These are phyloP conservation scores for Fusarium marasasianum DNA, from an alignment of 2,329 filamentous ascomycete genomes.

Conservation along the genomic window DNA sequence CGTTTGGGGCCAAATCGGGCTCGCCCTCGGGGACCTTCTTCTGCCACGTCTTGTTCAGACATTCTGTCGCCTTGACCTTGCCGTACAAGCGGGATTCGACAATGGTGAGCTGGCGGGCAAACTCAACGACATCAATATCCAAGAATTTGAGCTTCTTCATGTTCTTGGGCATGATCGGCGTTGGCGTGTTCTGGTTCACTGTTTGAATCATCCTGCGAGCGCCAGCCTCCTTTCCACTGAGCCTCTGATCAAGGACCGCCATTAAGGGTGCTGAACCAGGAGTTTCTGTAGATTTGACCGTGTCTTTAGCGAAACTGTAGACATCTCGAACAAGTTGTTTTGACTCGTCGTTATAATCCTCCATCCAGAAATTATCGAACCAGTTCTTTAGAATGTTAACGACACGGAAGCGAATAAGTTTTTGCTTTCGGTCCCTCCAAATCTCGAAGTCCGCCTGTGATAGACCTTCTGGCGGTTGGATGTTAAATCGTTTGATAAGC, in stretches of 20 bases:
- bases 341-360: constrained; percentile 84
- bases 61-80: constrained; percentile 96
- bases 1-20: constrained; percentile 87
- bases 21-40: constrained; percentile 88
- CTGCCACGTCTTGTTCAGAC: constrained; percentile 98
- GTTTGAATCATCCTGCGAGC: constrained; percentile 89
- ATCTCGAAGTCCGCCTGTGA: constrained; percentile 78
- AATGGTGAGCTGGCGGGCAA: constrained; percentile 96
- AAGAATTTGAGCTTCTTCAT: constrained; percentile 99
- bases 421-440: constrained; percentile 96
- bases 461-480: constrained; percentile 88
- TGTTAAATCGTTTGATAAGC: constrained; percentile 88
- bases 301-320: constrained; percentile 89
- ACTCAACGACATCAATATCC: constrained; percentile 95
- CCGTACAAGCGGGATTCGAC: constrained; percentile 95
- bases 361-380: constrained; percentile 99
- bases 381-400: constrained; percentile 98
- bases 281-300: constrained; percentile 91
- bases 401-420: constrained; percentile 92
- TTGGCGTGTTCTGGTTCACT: constrained; percentile 80
- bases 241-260: constrained; percentile 86
- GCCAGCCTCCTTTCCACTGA: constrained; percentile 87
- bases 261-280: constrained; percentile 87
- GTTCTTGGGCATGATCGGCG: constrained; percentile 95
- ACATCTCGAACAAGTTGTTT: constrained; percentile 88